Percentiles rank a stretch among this genome's conserved stretches.
Conservation (phyloP, 352 stramenopile species). For the Globisporangium canariense region DNA sequence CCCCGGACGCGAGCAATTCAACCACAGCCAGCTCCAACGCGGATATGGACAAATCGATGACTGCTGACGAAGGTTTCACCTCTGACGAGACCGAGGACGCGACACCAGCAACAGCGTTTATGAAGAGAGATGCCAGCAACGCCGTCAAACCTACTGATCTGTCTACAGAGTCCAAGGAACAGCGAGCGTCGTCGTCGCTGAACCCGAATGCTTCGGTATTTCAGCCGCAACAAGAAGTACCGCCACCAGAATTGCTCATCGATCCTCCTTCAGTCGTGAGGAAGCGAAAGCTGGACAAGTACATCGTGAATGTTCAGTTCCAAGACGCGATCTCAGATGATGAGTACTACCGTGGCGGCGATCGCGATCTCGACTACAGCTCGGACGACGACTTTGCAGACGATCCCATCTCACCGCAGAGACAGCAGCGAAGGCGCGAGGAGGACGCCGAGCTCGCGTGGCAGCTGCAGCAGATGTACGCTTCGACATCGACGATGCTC, state of each 20-base stretch:
- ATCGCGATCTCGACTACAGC: constrained; percentile 9
- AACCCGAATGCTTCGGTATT: constrained; percentile 65
- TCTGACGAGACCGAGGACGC: neutral
- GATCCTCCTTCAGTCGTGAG: constrained; percentile 19
- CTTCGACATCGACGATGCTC: constrained; percentile 60
- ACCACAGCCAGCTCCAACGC: neutral
- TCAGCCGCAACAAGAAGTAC: constrained; percentile 30
- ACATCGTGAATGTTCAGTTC: constrained; percentile 45
- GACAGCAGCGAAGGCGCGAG: constrained; percentile 24
- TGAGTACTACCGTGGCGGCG: constrained; percentile 16
- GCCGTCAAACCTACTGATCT: neutral
- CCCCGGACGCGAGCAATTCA: neutral
- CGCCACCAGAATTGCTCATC: neutral
- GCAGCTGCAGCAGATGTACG: constrained; percentile 75
- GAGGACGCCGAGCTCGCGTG: constrained; percentile 54
- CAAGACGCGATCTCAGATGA: constrained; percentile 31
- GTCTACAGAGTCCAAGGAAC: neutral
- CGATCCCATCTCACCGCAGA: neutral
- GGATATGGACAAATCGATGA: neutral
- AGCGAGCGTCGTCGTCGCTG: constrained; percentile 23
- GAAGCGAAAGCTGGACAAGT: constrained; percentile 76
- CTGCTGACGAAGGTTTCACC: neutral
- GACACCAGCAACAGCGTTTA: neutral
- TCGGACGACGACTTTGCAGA: constrained; percentile 5
- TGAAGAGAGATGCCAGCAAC: neutral